phyloP scores from a whole-genome alignment of 2,329 filamentous ascomycete genomes.

The Penicillium aurantiogriseum region DNA sequence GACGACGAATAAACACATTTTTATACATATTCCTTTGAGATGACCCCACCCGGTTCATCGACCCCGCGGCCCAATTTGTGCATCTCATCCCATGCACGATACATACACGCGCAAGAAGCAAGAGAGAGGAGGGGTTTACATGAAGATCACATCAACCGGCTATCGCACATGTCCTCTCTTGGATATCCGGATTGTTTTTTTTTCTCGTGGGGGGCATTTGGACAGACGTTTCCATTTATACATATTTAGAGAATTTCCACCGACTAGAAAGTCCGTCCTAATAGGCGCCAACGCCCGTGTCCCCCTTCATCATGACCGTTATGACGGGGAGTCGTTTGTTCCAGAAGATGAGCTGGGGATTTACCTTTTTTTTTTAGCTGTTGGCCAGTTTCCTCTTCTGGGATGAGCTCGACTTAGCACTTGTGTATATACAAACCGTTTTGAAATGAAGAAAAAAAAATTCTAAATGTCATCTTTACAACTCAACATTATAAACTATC shows the following conservation, averaged over 20 bases:
- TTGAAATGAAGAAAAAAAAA: constrained; percentile 13
- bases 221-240: constrained; percentile 18
- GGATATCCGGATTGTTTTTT: constrained; percentile 4
- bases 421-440: constrained; percentile 20
- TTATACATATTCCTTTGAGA: constrained; percentile 13
- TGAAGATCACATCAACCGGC: constrained; percentile 3
- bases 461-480: background rate
- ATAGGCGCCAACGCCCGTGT: constrained; percentile 15
- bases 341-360: constrained; percentile 12
- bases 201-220: constrained; percentile 6
- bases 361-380: background rate
- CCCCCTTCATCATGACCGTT: constrained; percentile 22
- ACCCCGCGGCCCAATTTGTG: background rate
- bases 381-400: background rate
- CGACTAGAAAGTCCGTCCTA: constrained; percentile 20
- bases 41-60: background rate
- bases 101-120: background rate
- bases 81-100: background rate
- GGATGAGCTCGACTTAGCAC: constrained; percentile 3
- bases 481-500: background rate
- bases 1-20: constrained; percentile 24
- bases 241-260: constrained; percentile 22
- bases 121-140: background rate
- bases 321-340: constrained; percentile 24
- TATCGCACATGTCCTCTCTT: constrained; percentile 9